Conservation (phyloP, 129 eudicot species). For the Logfia minima region DNA sequence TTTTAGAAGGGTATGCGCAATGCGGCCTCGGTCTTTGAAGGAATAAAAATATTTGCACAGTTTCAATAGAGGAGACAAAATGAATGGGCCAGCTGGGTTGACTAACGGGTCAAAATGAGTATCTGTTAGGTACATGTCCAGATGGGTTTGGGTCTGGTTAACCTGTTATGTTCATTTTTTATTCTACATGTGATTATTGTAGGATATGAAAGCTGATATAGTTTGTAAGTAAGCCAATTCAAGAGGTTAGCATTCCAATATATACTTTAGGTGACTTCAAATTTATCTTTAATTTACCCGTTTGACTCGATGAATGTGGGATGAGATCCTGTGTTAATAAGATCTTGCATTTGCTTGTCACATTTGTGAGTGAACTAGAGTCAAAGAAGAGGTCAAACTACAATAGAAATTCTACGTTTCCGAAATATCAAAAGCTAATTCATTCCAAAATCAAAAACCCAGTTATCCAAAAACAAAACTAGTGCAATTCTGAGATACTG, state of each 20-base stretch:
- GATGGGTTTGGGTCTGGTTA: neutral
- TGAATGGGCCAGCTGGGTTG: neutral
- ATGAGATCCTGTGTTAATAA: too few relatives aligned
- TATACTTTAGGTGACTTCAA: neutral
- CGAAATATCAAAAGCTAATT: neutral
- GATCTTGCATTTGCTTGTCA: neutral
- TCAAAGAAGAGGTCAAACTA: neutral
- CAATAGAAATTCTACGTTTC: neutral
- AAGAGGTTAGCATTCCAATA: neutral
- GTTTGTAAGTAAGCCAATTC: neutral
- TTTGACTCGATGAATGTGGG: too few relatives aligned
- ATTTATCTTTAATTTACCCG: neutral
- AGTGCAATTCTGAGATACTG: neutral
- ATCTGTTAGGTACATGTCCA: neutral
- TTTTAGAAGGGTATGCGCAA: conserved; percentile 4
- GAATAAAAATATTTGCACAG: neutral
- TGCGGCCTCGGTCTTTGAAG: neutral
- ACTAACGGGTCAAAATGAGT: neutral
- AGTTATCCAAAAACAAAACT: neutral
- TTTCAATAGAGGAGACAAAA: neutral
- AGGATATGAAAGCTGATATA: neutral
- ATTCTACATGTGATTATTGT: neutral
- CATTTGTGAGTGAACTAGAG: neutral
- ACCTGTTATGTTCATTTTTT: neutral
- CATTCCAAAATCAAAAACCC: neutral